Evolutionary conservation across 805 yeast species (phyloP), one percentile per base, ranked within the genome.

Genomic region (Yamadazyma ubonensis): DNA sequence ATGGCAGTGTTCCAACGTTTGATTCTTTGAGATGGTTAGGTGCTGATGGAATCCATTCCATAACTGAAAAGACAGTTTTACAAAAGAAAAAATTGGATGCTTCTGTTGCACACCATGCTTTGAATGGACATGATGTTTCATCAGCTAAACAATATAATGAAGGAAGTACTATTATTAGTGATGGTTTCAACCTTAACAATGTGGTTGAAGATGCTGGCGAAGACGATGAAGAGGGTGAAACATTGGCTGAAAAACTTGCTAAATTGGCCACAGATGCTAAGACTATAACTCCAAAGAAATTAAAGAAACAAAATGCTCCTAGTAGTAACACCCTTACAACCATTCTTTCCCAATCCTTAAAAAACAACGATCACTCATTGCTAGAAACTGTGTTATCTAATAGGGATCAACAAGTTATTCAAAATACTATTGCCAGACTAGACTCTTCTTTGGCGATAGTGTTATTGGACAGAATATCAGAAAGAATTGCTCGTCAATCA

Each of bases 291-390:
- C 61, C 63, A 44, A 45, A 48, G 19, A 62, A 63, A 32, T 12
- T 16, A 17, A 67, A 67, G 43, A 74, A 76, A 45, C 35, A 22
- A 37, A 73, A 71, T 41, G 52, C 53, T 25, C 54, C 51, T 8
- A 77, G 80, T 15, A 75, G 79, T 6, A 95, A 93, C 37, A 58
- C 70, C 10, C 76, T 90, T 44, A 79, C 96, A 1, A 81, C 85
- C 1, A 78, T 93, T n/a, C 70, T 93, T 32, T 71, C 90, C 10
- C 99, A 93, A 65, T 91, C 99, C 0, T 71, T 93, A 46, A 81
- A 79, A 52, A 81, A 95, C 15, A 86, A 86, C 53, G 99, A 93
- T 58, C 89, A 82, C 53, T 68, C 93, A 7, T 69, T 93, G 41
- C 71, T 93, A 46, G 98, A 93, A 59, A 79, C 87, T 2, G 96